Conservation (phyloP, 192 early-diverging fungal species). For the Linnemannia schmuckeri region DNA sequence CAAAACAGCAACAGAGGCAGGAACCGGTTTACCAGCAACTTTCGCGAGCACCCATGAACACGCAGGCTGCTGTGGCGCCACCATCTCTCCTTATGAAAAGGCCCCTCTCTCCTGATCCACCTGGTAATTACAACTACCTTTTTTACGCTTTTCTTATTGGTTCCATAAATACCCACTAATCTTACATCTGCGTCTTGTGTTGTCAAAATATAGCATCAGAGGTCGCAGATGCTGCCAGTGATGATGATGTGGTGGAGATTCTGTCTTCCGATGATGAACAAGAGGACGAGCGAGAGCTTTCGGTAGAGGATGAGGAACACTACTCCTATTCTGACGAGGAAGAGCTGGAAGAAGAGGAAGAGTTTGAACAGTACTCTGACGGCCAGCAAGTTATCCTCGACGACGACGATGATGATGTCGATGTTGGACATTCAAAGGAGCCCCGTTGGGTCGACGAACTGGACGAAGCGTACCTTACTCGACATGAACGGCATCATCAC, state of each 20-base stretch:
- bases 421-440: neutral
- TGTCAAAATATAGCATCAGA: neutral
- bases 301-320: neutral
- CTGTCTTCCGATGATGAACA: conserved; percentile 38
- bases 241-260: conserved; percentile 18
- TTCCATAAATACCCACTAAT: neutral
- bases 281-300: neutral
- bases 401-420: neutral
- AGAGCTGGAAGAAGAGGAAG: conserved; percentile 7
- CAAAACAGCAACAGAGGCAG: neutral
- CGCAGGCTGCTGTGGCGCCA: neutral
- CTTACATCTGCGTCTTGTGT: neutral
- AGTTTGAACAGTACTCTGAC: neutral
- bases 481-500: neutral
- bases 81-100: neutral
- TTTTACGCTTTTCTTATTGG: neutral
- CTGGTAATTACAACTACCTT: neutral
- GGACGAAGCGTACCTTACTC: neutral
- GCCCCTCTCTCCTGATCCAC: neutral
- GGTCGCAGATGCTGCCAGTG: neutral
- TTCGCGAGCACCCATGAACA: neutral
- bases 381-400: neutral
- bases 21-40: neutral
- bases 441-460: neutral
- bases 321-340: conserved; percentile 1